These are phyloP conservation scores for Geotrichum carabidarum DNA, from an alignment of 1,139 yeast species.

Conservation along the genomic window DNA sequence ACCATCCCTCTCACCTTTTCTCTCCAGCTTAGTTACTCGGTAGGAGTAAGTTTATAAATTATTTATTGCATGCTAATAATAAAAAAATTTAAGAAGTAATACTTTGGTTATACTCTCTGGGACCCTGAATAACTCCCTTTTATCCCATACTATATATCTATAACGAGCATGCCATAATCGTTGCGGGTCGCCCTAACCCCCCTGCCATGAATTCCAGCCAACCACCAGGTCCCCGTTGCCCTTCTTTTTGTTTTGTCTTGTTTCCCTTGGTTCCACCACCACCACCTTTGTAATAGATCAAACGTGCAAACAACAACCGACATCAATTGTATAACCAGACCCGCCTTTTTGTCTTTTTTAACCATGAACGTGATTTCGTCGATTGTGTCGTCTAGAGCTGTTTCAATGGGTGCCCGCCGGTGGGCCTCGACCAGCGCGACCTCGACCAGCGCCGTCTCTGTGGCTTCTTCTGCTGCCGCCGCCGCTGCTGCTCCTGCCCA, in stretches of 20 bases:
- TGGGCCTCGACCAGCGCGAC: background rate
- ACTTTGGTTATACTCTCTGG: no score
- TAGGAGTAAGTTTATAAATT: background rate
- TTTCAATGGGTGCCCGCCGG: background rate
- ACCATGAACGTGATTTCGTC: background rate
- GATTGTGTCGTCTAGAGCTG: background rate
- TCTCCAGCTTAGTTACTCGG: no score
- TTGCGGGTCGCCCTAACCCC: background rate
- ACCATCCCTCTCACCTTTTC: no score
- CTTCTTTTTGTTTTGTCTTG: no score
- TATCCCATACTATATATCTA: no score
- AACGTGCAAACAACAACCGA: no score
- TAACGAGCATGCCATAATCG: background rate
- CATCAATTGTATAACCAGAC: no score
- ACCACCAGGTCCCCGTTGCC: no score
- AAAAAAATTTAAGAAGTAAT: background rate
- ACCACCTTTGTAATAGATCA: no score
- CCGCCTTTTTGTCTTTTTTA: background rate
- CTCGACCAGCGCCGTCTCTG: background rate
- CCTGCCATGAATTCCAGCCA: no score
- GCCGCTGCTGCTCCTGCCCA: constrained; percentile 21
- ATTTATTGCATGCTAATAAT: background rate
- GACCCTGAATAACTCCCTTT: no score
- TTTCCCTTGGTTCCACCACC: no score
- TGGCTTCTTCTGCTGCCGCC: background rate